These are phyloP conservation scores for Alternaria ethzedia DNA, from an alignment of 2,329 filamentous ascomycete genomes.

Conservation along the genomic window DNA sequence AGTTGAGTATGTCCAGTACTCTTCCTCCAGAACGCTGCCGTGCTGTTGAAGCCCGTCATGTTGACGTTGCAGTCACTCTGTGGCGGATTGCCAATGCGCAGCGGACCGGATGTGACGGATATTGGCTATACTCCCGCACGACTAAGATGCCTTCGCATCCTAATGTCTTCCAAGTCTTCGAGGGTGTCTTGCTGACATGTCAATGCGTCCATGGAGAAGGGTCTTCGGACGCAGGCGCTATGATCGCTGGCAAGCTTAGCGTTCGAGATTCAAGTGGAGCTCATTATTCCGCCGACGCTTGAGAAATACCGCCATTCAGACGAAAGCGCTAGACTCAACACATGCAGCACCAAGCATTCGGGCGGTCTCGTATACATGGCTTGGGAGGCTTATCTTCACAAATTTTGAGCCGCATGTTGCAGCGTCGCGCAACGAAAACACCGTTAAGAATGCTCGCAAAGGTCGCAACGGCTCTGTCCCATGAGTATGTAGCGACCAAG, in stretches of 20 bases:
- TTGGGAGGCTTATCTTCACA: slow-evolving; percentile 7
- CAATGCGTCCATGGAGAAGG: not conserved
- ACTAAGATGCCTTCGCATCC: not conserved
- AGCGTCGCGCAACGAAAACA: not conserved
- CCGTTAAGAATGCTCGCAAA: not conserved
- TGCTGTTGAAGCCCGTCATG: not conserved
- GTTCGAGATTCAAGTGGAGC: slow-evolving; percentile 2
- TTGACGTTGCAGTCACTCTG: not conserved
- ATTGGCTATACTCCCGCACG: not conserved
- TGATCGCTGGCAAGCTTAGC: slow-evolving; percentile 1
- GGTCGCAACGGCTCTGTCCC: not conserved
- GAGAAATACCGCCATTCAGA: slow-evolving; percentile 12
- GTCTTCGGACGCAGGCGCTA: not conserved
- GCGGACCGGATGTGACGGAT: not conserved
- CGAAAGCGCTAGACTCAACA: not conserved
- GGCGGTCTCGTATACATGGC: slow-evolving; percentile 3
- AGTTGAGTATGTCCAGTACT: not conserved
- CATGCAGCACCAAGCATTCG: slow-evolving; percentile 11
- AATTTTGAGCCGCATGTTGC: not conserved
- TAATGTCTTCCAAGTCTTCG: not conserved
- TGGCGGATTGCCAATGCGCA: not conserved
- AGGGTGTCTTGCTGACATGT: not conserved
- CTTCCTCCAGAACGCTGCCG: not conserved
- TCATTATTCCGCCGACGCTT: slow-evolving; percentile 5
- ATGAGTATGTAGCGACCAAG: not conserved